Percentiles rank a stretch among this genome's conserved stretches.
phyloP scores from a whole-genome alignment of 345 rosid species.

The Eucalyptus tenuipes region DNA sequence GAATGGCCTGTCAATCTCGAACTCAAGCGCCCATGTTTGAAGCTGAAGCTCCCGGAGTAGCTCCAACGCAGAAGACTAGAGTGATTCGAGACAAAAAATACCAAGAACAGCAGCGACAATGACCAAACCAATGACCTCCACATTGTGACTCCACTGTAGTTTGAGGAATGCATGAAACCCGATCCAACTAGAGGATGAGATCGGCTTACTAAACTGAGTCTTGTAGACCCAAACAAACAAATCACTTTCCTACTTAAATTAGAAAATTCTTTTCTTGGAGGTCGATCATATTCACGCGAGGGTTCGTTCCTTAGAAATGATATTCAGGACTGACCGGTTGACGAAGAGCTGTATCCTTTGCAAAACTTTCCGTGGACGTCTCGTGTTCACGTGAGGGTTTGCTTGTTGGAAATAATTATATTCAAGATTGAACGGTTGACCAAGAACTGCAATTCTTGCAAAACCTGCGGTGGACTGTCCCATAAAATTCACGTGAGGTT shows the following conservation, averaged over 20 bases:
- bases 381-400: not conserved
- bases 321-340: not conserved
- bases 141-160: not conserved
- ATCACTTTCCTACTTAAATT: not conserved
- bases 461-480: not conserved
- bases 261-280: not conserved
- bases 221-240: not conserved
- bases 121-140: not conserved
- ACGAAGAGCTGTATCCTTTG: not conserved
- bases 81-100: not conserved
- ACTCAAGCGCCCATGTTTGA: not conserved
- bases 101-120: not conserved
- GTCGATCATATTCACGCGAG: not conserved
- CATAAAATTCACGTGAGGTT: not conserved
- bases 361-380: not conserved
- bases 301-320: not conserved
- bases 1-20: not conserved
- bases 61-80: constrained; percentile 5
- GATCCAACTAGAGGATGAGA: too few species aligned
- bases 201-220: too few species aligned
- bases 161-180: not conserved
- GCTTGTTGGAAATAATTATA: too few species aligned
- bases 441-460: too few species aligned
- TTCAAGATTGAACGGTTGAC: too few species aligned
- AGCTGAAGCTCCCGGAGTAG: not conserved